Evolutionary conservation across 345 rosid species (phyloP), one percentile per base, ranked within the genome.

Genomic region (Camelina sativa): DNA sequence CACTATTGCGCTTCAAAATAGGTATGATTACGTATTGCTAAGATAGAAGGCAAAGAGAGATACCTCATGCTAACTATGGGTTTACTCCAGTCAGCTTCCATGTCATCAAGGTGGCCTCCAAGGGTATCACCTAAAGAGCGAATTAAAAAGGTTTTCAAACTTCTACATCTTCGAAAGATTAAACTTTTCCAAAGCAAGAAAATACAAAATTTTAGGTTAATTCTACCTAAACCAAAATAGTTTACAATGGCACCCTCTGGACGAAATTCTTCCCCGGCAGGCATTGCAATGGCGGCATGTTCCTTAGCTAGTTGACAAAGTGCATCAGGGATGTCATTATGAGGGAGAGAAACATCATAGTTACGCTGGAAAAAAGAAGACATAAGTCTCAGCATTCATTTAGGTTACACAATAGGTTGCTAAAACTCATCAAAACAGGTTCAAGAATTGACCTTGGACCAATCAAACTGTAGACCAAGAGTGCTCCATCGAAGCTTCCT

Each of bases 61-160:
- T 78, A 91, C 99, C 99, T 95, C 84, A 95, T 79, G 92, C 99
- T 95, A 62, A 90, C 97, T 55, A 95, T 90, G 34, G 97, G 97
- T 71, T 87, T 95, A 73, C 92, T 91, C 99, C 97, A 95, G 69
- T 91, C 97, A 20, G 78, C 88, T 85, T 94, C 98, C 98, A 91
- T 91, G 72, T 91, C 99, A 83, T 91, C 99, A 69, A 90, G 85
- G 79, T 95, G 99, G 28, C 97, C 99, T 58, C 98, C 98, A 37
- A 94, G 89, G 35, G 95, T 80, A 86, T 91, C 98, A 59, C 93
- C 98, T 95, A 80, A 70, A 62, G 9, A 50, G 6, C 0, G 19
- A 7, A 28, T 64, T 4, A 20, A 40, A 28, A 65, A 56, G 11
- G 67, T 37, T 7, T 32, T 50, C 68, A 23, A 52, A 41, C 7